Conservation (phyloP, 495 filamentous ascomycete species). For the Penicillium paradoxum region DNA sequence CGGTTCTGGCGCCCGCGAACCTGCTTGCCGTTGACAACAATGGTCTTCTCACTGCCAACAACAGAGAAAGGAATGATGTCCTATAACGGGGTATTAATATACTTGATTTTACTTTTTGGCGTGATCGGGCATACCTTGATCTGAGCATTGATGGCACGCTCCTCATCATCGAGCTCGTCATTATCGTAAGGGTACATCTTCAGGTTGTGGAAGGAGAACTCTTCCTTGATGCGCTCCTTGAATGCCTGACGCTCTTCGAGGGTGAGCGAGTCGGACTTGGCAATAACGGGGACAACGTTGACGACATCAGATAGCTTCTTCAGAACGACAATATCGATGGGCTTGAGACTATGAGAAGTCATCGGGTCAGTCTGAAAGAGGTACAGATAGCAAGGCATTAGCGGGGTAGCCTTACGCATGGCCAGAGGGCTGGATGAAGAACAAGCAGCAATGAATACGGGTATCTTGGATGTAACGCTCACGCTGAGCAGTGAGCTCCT, state of each 20-base stretch:
- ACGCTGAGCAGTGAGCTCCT: constrained; percentile 99
- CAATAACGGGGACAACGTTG: constrained; percentile 98
- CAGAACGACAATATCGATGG: constrained; percentile 98
- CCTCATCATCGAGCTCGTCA: constrained; percentile 96
- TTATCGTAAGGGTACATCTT: constrained; percentile 99
- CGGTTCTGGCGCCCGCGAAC: constrained; percentile 97
- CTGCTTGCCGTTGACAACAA: constrained; percentile 95
- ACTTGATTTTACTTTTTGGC: not conserved
- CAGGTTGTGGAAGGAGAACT: constrained; percentile 98
- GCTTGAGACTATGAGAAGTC: constrained; percentile 60
- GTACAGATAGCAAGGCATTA: not conserved
- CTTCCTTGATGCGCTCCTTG: constrained; percentile 99
- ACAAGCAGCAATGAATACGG: constrained; percentile 97
- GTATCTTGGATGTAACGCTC: constrained; percentile 99
- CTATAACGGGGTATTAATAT: constrained; percentile 39
- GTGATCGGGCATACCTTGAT: constrained; percentile 71
- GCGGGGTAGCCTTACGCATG: constrained; percentile 61
- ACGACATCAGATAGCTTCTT: constrained; percentile 99
- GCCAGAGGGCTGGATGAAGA: constrained; percentile 98
- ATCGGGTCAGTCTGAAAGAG: not conserved
- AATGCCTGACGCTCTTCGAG: constrained; percentile 92
- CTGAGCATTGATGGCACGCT: constrained; percentile 84
- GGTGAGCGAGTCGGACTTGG: constrained; percentile 94
- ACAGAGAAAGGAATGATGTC: constrained; percentile 96
- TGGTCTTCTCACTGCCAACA: constrained; percentile 94